A percentile compares a stretch with the other conserved stretches of the same genome.
These are phyloP conservation scores for Tothia fuscella DNA, from an alignment of 2,329 filamentous ascomycete species.

Conservation along the genomic window DNA sequence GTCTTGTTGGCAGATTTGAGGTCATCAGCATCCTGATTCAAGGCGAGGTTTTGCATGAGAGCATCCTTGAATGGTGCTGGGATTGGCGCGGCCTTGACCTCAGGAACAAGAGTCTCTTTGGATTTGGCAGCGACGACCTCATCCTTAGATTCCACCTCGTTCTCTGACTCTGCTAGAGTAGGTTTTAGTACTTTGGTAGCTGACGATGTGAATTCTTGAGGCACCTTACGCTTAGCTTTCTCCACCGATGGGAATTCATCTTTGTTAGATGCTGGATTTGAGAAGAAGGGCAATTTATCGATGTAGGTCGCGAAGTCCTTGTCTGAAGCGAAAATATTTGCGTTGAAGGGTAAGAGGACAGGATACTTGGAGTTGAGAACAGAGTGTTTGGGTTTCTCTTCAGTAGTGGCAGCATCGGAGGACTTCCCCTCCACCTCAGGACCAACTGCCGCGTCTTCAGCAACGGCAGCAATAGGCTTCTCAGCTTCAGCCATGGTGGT, in stretches of 20 bases:
- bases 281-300: neutral
- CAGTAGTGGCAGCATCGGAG: too few species aligned
- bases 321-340: conserved; percentile 3
- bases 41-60: conserved; percentile 15
- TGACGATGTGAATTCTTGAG: neutral
- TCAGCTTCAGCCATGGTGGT: too few species aligned
- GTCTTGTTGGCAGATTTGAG: conserved; percentile 30
- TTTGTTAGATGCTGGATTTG: neutral
- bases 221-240: neutral
- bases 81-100: too few species aligned
- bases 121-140: too few species aligned
- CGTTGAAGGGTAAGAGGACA: neutral
- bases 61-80: conserved; percentile 15
- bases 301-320: conserved; percentile 6
- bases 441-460: too few species aligned
- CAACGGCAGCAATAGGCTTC: too few species aligned
- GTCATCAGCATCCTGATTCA: conserved; percentile 12
- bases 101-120: too few species aligned
- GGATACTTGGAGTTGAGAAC: too few species aligned
- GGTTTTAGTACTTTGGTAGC: neutral
- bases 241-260: neutral
- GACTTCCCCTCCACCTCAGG: too few species aligned
- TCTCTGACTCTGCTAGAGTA: neutral
- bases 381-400: too few species aligned
- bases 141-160: neutral